Evolutionary conservation across 2,329 filamentous ascomycete genomes (phyloP).

Genomic region (Pseudogymnoascus sp.): DNA sequence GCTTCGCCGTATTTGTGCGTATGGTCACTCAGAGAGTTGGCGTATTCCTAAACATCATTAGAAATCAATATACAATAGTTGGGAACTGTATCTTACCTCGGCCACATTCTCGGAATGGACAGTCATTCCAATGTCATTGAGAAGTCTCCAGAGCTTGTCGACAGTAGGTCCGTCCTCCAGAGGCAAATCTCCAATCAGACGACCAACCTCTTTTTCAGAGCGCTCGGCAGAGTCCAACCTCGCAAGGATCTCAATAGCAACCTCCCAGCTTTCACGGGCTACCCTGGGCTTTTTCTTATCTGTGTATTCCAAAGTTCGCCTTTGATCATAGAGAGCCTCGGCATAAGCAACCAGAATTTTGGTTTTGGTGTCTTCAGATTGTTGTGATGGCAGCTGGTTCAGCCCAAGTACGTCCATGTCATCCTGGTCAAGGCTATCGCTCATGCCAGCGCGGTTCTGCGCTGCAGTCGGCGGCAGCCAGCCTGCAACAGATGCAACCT

Average conservation of each 20-base stretch:
- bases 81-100: constrained; percentile 52
- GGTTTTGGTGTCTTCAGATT: constrained; percentile 65
- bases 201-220: constrained; percentile 66
- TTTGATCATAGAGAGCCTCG: constrained; percentile 51
- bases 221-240: constrained; percentile 67
- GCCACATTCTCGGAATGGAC: constrained; percentile 74
- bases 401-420: constrained; percentile 77
- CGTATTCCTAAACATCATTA: constrained; percentile 62
- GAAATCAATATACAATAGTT: constrained; percentile 8
- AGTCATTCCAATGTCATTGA: constrained; percentile 70
- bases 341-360: constrained; percentile 73
- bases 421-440: constrained; percentile 66
- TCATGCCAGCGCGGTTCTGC: constrained; percentile 46
- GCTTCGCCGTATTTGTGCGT: constrained; percentile 78
- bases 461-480: constrained; percentile 65
- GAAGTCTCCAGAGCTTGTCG: constrained; percentile 72
- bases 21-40: constrained; percentile 64
- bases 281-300: constrained; percentile 19
- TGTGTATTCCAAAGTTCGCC: constrained; percentile 31
- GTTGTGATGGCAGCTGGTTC: constrained; percentile 43
- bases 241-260: constrained; percentile 75
- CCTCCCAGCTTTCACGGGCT: constrained; percentile 72
- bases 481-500: constrained; percentile 73
- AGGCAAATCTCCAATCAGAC: constrained; percentile 64
- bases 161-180: constrained; percentile 65